These are phyloP conservation scores for Pleurotus citrinopileatus DNA, from an alignment of 768 basidiomycete species.

Conservation along the genomic window DNA sequence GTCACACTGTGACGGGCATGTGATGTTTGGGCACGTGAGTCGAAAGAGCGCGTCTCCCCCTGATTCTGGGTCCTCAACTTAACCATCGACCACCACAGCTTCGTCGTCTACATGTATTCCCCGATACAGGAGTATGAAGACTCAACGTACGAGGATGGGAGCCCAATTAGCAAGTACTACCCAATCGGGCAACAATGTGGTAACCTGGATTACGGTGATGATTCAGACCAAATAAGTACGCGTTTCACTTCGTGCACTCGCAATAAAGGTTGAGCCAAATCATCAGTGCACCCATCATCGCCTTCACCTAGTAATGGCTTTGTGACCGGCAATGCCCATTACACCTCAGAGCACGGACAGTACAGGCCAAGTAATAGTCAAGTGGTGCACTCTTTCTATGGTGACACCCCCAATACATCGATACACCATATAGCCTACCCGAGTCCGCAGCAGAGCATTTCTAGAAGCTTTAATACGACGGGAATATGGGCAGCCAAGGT, in stretches of 20 bases:
- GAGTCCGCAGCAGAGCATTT: background rate
- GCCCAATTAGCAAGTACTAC: slow-evolving; percentile 4
- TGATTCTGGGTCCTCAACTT: no score
- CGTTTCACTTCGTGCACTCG: background rate
- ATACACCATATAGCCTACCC: background rate
- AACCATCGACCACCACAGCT: no score
- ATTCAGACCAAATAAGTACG: slow-evolving; percentile 3
- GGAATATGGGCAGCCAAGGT: background rate
- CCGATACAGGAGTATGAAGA: background rate
- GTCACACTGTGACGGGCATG: slow-evolving; percentile 1
- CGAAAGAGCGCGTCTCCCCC: background rate
- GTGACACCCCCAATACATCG: background rate
- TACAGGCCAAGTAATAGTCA: background rate
- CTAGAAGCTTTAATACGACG: background rate
- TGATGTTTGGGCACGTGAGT: background rate
- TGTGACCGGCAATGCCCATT: background rate
- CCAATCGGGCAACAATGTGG: background rate
- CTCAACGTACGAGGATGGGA: background rate
- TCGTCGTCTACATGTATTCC: no score
- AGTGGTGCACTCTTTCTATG: background rate
- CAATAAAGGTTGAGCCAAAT: background rate
- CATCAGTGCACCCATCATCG: background rate
- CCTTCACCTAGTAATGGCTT: background rate
- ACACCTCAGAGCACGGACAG: background rate
- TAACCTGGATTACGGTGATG: background rate